phyloP scores from a whole-genome alignment of 2,329 filamentous ascomycete species.

The Fusarium sp. region DNA sequence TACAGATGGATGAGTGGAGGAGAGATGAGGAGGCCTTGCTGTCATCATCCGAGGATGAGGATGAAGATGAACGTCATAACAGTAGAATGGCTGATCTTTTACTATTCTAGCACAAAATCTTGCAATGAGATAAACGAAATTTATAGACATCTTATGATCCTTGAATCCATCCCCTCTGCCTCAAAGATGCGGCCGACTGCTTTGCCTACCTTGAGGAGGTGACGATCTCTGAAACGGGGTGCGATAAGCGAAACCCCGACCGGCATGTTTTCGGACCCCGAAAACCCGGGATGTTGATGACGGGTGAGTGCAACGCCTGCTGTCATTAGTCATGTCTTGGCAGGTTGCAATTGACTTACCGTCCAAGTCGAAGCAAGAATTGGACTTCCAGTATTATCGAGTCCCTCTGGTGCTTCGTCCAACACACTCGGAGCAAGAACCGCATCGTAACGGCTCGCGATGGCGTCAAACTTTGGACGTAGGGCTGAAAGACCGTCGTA shows the following conservation, averaged over 20 bases:
- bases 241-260: conserved; percentile 67
- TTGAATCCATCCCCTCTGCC: conserved; percentile 39
- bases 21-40: conserved; percentile 36
- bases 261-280: conserved; percentile 63
- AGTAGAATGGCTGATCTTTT: neutral
- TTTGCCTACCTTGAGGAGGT: conserved; percentile 56
- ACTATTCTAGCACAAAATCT: neutral
- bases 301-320: conserved; percentile 67
- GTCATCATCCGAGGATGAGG: conserved; percentile 35
- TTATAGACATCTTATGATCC: neutral
- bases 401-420: conserved; percentile 69
- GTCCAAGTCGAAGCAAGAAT: conserved; percentile 66
- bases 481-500: conserved; percentile 65
- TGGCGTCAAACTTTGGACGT: conserved; percentile 65
- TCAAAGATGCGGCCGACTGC: conserved; percentile 51
- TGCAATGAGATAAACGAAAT: neutral
- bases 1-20: conserved; percentile 52
- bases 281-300: conserved; percentile 73
- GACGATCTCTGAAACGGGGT: conserved; percentile 58
- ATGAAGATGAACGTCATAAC: conserved; percentile 12
- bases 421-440: conserved; percentile 69
- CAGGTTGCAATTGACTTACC: conserved; percentile 56
- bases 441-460: conserved; percentile 64
- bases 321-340: accelerated
- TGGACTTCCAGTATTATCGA: conserved; percentile 65